A percentile compares a stretch with the other conserved stretches of the same genome.
These are phyloP conservation scores for Suhomyces bolitotheri DNA, from an alignment of 1,139 yeast species.

Conservation along the genomic window DNA sequence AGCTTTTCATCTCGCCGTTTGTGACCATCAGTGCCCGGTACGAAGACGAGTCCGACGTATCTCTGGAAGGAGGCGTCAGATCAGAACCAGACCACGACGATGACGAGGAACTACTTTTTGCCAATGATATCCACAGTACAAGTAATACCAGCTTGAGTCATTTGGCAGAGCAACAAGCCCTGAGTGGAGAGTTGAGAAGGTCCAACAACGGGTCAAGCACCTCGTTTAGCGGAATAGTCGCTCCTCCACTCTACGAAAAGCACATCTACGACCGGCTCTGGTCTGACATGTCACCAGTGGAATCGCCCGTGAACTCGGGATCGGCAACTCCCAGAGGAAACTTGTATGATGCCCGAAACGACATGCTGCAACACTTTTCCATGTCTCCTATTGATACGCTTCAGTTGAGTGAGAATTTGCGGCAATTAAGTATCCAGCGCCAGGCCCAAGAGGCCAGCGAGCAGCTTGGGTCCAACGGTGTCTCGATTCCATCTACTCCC, in stretches of 20 bases:
- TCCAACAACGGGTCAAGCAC: slow-evolving; percentile 33
- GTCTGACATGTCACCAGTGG: slow-evolving; percentile 64
- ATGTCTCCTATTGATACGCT: slow-evolving; percentile 46
- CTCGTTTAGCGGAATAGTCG: slow-evolving; percentile 53
- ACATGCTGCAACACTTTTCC: slow-evolving; percentile 29
- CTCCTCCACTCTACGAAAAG: slow-evolving; percentile 87
- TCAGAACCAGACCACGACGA: slow-evolving; percentile 6
- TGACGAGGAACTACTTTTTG: slow-evolving; percentile 37
- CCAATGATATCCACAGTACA: slow-evolving; percentile 27
- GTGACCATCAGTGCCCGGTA: slow-evolving; percentile 63
- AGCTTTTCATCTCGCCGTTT: slow-evolving; percentile 75
- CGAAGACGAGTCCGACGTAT: slow-evolving; percentile 22
- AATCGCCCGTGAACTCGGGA: slow-evolving; percentile 58
- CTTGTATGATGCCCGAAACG: slow-evolving; percentile 12
- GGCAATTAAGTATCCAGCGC: slow-evolving; percentile 53
- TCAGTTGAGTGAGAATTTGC: slow-evolving; percentile 53
- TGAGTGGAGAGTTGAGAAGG: slow-evolving; percentile 12
- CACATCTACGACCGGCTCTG: slow-evolving; percentile 86
- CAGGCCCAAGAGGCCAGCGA: slow-evolving; percentile 33
- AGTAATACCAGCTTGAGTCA: slow-evolving; percentile 33
- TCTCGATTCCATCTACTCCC: slow-evolving; percentile 6
- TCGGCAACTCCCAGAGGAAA: slow-evolving; percentile 45
- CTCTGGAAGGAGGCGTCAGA: neutral
- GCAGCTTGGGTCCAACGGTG: neutral
- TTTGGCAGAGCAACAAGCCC: slow-evolving; percentile 18